Base-by-base conservation (phyloP, 1,284 basidiomycete genomes). In the Ustilago esculenta region DNA sequence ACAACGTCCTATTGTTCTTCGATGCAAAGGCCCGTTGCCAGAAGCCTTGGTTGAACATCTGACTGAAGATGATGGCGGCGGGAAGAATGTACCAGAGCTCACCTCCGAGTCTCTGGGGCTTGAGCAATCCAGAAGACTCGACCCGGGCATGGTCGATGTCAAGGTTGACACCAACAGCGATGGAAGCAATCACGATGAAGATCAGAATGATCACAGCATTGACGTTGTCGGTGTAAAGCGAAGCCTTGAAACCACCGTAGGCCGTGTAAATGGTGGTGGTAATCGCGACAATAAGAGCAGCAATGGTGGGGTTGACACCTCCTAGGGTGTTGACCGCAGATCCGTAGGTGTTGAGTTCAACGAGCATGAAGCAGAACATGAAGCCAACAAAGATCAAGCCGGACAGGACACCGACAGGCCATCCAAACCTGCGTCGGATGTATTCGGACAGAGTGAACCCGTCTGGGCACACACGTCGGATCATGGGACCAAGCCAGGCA, bases 1-100 rank as follows among this genome's bases (percentile, higher is more conserved):
- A 79, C 20, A 82, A 72, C 18, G 73, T 72, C 42, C 50, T 60
- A 61, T 82, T 72, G 57, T 72, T 59, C 69, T 75, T 77, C 14
- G 79, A 76, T 0, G 81, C 80, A 53, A 81, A 82, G 17, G 77
- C 76, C 17, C 81, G 76, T 54, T 82, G 81, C 80, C 81, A 81
- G 60, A 79, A 81, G 34, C 81, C 80, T 55, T 81, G 79, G 66
- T 82, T 80, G 66, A 82, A 79, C 77, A 82, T 80, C 49, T 81
- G 79, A 29, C 68, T 58, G 51, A 81, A 81, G 41, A 80, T 34
- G 33, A 82, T 42, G 12, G 81, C 80, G n/a, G 76, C 74, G 7
- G 76, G 51, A 12, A 81, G 52, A 29, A 81, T 79, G 70, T 78
- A 81, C 78, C 78, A 80, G 17, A 82, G 60, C 56, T 82, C 68